phyloP scores from a whole-genome alignment of 108 stramenopile genomes.

The Nannochloropsis oceanica region DNA sequence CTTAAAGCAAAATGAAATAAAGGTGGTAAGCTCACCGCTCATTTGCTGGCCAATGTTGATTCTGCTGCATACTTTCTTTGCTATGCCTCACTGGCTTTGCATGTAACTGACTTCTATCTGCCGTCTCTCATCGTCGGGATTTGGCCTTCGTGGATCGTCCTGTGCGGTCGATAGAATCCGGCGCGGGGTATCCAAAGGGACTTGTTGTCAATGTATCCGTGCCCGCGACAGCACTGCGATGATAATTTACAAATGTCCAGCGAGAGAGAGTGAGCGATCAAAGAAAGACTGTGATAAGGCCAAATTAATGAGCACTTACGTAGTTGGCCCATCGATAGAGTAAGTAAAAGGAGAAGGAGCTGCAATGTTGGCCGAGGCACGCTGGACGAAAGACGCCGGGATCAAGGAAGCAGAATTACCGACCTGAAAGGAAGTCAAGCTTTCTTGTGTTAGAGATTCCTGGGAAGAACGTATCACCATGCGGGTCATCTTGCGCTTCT shows the following conservation, averaged over 20 bases:
- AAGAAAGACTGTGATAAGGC: neutral
- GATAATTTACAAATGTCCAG: neutral
- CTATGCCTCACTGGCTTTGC: no score
- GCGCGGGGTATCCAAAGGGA: neutral
- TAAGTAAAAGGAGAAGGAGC: neutral
- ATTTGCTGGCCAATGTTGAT: no score
- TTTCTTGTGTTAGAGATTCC: neutral
- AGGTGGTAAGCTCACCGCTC: no score
- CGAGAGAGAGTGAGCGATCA: neutral
- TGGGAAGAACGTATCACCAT: neutral
- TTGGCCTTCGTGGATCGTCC: neutral
- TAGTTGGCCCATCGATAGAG: neutral
- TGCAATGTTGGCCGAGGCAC: neutral
- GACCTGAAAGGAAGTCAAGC: neutral
- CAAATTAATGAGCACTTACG: neutral
- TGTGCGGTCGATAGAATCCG: neutral
- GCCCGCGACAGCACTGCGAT: neutral
- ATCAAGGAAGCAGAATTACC: neutral
- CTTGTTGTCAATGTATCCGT: neutral
- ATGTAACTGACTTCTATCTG: no score
- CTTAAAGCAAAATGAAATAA: no score
- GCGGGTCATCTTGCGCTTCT: neutral
- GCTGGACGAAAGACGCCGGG: neutral
- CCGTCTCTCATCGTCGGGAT: neutral
- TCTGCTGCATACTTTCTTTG: no score